Evolutionary conservation across 2,329 filamentous ascomycete genomes (phyloP).

Genomic region (Ramichloridium luteum): DNA sequence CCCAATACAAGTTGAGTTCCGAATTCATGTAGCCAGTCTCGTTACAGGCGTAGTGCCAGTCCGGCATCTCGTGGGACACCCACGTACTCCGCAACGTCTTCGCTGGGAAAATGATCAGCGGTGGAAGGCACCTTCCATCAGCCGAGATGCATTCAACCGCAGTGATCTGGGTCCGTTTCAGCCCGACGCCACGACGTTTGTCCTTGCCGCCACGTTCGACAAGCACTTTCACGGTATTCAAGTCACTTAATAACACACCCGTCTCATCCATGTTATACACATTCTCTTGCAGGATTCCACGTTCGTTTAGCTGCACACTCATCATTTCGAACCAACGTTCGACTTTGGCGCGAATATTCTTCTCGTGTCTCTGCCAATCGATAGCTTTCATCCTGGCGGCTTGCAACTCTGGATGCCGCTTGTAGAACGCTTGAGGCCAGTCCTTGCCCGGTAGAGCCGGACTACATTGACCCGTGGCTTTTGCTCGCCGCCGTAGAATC

Average conservation of each 20-base stretch:
- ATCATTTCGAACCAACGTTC: conserved; percentile 24
- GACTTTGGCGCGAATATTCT: conserved; percentile 23
- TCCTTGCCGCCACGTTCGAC: conserved; percentile 18
- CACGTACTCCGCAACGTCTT: conserved; percentile 19
- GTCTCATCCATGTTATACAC: conserved; percentile 29
- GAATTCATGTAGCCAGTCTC: conserved; percentile 17
- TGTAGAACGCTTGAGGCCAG: conserved; percentile 14
- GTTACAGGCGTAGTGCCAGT: conserved; percentile 13
- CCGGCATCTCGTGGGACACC: conserved; percentile 18
- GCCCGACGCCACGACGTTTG: conserved; percentile 16
- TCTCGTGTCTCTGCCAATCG: conserved; percentile 19
- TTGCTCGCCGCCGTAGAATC: conserved; percentile 6
- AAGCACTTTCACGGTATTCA: conserved; percentile 23
- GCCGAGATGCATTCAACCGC: conserved; percentile 18
- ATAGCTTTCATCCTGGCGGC: conserved; percentile 16
- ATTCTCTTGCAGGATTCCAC: conserved; percentile 18
- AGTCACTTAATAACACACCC: conserved; percentile 21
- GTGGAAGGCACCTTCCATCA: conserved; percentile 17
- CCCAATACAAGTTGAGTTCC: conserved; percentile 26
- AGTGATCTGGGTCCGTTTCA: conserved; percentile 19
- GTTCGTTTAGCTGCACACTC: conserved; percentile 16
- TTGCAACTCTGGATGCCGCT: conserved; percentile 18
- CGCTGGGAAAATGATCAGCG: conserved; percentile 21
- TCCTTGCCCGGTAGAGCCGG: conserved; percentile 12
- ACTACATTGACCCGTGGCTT: conserved; percentile 3